Conservation (phyloP, 192 early-diverging fungal species). For the Coemansia sp. region DNA sequence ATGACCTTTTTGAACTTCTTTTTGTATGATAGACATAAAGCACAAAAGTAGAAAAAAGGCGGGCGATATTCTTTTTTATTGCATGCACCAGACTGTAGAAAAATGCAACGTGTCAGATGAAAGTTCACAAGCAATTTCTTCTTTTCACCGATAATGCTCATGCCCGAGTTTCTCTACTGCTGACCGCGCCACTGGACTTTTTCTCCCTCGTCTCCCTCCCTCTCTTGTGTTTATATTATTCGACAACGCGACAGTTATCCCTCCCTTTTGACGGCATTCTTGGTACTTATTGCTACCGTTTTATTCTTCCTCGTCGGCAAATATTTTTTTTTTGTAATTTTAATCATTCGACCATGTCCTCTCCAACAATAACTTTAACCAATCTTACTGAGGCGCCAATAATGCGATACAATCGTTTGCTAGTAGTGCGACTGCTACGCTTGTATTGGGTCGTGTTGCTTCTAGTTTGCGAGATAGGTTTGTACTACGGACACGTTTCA, state of each 20-base stretch:
- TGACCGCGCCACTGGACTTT: too few species aligned
- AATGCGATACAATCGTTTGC: conserved; percentile 2
- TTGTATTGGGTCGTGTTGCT: conserved; percentile 33
- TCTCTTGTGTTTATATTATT: not conserved
- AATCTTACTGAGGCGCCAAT: not conserved
- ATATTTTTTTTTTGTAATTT: not conserved
- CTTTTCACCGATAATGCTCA: too few species aligned
- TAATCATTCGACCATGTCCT: not conserved
- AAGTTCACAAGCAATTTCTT: too few species aligned
- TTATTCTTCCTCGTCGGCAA: not conserved
- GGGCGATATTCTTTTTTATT: too few species aligned
- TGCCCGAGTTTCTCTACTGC: too few species aligned
- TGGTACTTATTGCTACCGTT: not conserved
- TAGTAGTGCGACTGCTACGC: conserved; percentile 25
- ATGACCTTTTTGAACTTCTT: too few species aligned
- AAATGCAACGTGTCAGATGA: too few species aligned
- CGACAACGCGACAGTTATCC: not conserved
- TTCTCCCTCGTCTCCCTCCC: not conserved
- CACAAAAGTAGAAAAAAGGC: too few species aligned
- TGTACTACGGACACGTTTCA: conserved; percentile 36
- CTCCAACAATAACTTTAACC: not conserved
- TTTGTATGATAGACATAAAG: too few species aligned
- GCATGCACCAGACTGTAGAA: too few species aligned
- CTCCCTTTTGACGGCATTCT: not conserved
- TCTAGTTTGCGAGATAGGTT: conserved; percentile 35